Evolutionary conservation across 768 basidiomycete genomes (phyloP), one percentile per base, ranked within the genome.

Genomic region (Psilocybe cubensis): DNA sequence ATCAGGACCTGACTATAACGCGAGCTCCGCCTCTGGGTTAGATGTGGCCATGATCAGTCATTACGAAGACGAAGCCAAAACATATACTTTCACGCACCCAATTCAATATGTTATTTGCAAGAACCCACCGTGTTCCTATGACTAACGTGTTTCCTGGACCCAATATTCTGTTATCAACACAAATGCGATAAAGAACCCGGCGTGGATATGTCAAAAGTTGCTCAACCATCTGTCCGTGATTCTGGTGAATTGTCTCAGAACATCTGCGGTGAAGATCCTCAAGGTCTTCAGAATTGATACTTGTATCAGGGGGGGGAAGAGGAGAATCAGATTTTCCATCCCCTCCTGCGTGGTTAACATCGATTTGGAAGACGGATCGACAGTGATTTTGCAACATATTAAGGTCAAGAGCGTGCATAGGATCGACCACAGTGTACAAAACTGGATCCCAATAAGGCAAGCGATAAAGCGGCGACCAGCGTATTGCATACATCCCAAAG

Each of bases 71-170:
- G n/a, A n/a, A n/a, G n/a, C n/a, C n/a, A n/a, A n/a, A n/a, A n/a
- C n/a, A n/a, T n/a, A n/a, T n/a, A n/a, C n/a, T n/a, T n/a, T 7
- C 5, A 60, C 68, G 29, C 3, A 70, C 69, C 70, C 68, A 72
- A 24, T 17, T 21, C 35, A 23, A 43, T 9, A 70, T 68, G 33
- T 65, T 66, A 4, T 24, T 45, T 9, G 63, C 66, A 10, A 71
- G 46, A 21, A 71, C 56, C 59, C 58, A 65, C 28, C 59, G 54
- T 9, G 64, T 68, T 20, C 70, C 68, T 1, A 70, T 50, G 0
- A 71, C 61, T 2, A 61, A 5, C 1, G 17, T 44, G 20, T 59
- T 47, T 3, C 61, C 59, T 2, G 12, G 27, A 1, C 48, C 57
- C 10, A 27, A 31, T 31, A 72, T 68, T 4, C 49, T 40, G 45